Percentiles rank a stretch among this genome's conserved stretches.
phyloP scores from a whole-genome alignment of 345 rosid species.

The Euphorbia peplus region DNA sequence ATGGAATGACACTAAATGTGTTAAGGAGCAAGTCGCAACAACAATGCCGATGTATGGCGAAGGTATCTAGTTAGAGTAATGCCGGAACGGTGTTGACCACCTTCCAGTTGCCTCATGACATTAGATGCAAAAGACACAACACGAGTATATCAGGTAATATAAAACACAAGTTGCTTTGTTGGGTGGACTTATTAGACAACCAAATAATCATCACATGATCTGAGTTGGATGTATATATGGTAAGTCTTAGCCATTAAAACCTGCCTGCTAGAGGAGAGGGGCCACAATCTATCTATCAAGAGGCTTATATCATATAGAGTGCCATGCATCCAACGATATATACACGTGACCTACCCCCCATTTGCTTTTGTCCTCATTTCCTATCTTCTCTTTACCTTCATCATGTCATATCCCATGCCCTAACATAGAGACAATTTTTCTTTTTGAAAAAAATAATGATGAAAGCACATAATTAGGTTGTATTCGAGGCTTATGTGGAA shows the following conservation, averaged over 20 bases:
- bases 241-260: conserved; percentile 8
- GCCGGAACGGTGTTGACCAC: no score
- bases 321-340: conserved; percentile 26
- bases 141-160: no score
- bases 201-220: conserved; percentile 5
- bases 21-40: no score
- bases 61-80: no score
- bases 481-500: background rate
- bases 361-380: conserved; percentile 22
- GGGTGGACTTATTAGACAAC: conserved; percentile 3
- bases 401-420: background rate
- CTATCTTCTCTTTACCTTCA: background rate
- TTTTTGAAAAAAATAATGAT: no score
- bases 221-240: background rate
- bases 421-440: no score
- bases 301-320: background rate
- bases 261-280: background rate
- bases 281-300: conserved; percentile 20
- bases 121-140: no score
- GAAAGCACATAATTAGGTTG: conserved; percentile 7
- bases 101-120: no score
- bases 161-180: background rate
- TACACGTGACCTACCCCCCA: conserved; percentile 30
- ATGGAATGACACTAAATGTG: no score
- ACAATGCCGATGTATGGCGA: no score